Percentiles rank a stretch among this genome's conserved stretches.
These are phyloP conservation scores for Ophiostoma himal-ulmi DNA, from an alignment of 2,329 filamentous ascomycete genomes.

Conservation along the genomic window DNA sequence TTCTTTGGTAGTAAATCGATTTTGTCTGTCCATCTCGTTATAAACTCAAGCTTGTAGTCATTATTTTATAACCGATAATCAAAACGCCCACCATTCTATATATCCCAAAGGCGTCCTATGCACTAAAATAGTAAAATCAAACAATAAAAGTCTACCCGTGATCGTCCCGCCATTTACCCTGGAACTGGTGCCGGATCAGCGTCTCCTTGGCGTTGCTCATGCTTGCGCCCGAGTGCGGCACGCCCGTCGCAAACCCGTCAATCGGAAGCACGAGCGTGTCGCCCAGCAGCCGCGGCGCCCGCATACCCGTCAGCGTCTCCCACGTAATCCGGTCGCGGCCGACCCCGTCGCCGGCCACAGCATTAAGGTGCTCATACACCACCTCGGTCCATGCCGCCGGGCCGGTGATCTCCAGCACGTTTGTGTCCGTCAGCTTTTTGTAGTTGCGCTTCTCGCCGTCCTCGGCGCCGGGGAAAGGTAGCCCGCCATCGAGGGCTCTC, in stretches of 20 bases:
- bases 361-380: slow-evolving; percentile 30
- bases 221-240: slow-evolving; percentile 26
- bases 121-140: neutral
- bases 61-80: neutral
- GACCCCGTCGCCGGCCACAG: slow-evolving; percentile 23
- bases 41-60: neutral
- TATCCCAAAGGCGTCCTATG: too few species aligned
- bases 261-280: slow-evolving; percentile 28
- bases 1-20: neutral
- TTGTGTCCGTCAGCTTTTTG: slow-evolving; percentile 24
- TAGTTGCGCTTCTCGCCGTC: slow-evolving; percentile 9
- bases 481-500: slow-evolving; percentile 15
- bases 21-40: neutral
- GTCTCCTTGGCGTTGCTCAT: neutral
- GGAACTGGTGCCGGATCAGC: slow-evolving; percentile 1
- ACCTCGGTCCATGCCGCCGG: slow-evolving; percentile 34
- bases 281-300: slow-evolving; percentile 26
- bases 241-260: slow-evolving; percentile 27
- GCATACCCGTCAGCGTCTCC: slow-evolving; percentile 24
- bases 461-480: neutral
- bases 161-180: neutral
- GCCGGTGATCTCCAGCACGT: slow-evolving; percentile 32
- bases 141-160: neutral
- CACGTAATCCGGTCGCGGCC: slow-evolving; percentile 23
- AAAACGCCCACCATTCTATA: neutral